Percentiles rank a stretch among this genome's conserved stretches.
These are phyloP conservation scores for Penicillium goetzii DNA, from an alignment of 495 filamentous ascomycete species.

Conservation along the genomic window DNA sequence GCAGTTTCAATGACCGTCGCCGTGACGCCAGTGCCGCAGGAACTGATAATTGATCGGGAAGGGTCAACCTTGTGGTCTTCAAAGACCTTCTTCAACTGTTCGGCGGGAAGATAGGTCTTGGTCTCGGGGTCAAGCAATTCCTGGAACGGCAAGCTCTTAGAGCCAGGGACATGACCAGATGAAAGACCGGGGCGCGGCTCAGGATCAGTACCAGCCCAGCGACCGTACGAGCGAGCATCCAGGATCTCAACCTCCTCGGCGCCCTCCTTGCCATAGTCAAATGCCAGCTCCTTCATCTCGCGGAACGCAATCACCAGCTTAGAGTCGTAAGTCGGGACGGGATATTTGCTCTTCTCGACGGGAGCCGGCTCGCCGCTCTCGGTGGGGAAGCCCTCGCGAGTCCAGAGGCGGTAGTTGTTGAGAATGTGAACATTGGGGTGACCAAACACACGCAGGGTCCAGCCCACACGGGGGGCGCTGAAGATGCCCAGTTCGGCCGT, in stretches of 20 bases:
- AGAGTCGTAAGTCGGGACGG: slow-evolving; percentile 55
- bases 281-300: slow-evolving; percentile 74
- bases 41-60: slow-evolving; percentile 82
- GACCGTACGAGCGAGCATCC: slow-evolving; percentile 79
- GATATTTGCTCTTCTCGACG: slow-evolving; percentile 58
- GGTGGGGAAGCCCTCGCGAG: slow-evolving; percentile 75
- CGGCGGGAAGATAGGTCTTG: slow-evolving; percentile 74
- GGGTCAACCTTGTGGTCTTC: slow-evolving; percentile 75
- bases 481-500: slow-evolving; percentile 87
- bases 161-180: slow-evolving; percentile 89
- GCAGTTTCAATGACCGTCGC: slow-evolving; percentile 92
- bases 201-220: slow-evolving; percentile 81
- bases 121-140: slow-evolving; percentile 80
- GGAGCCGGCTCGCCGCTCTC: slow-evolving; percentile 75
- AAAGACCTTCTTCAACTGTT: slow-evolving; percentile 77
- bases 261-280: slow-evolving; percentile 77
- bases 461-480: slow-evolving; percentile 87
- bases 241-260: slow-evolving; percentile 82
- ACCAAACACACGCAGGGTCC: slow-evolving; percentile 89
- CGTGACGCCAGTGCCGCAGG: slow-evolving; percentile 92
- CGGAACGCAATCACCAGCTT: slow-evolving; percentile 71
- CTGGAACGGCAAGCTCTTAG: slow-evolving; percentile 79
- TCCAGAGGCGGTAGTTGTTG: slow-evolving; percentile 93
- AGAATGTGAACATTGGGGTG: slow-evolving; percentile 88
- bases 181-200: slow-evolving; percentile 87